Percentiles rank a stretch among this genome's conserved stretches.
phyloP scores from a whole-genome alignment of 2,329 filamentous ascomycete species.

The Fusarium globosum region DNA sequence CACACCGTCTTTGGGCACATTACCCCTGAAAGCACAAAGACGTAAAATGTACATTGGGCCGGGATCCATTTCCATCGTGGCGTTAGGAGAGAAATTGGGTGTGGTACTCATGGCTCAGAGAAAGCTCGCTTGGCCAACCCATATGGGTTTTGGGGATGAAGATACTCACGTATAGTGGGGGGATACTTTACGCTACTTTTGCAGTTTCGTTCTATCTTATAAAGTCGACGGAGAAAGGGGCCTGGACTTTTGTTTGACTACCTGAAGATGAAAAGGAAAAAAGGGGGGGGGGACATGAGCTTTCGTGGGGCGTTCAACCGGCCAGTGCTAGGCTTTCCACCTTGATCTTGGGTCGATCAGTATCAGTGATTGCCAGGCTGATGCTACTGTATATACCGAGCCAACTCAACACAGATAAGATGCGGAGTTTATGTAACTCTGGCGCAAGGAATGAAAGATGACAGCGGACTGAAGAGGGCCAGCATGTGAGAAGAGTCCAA shows the following conservation, averaged over 20 bases:
- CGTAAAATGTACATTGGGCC: constrained; percentile 34
- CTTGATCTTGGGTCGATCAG: constrained; percentile 18
- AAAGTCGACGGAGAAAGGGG: constrained; percentile 2
- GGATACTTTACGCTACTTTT: constrained; percentile 6
- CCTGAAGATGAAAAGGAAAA: constrained; percentile 15
- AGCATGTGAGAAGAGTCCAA: not conserved
- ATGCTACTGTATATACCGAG: constrained; percentile 34
- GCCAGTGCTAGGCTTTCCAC: constrained; percentile 24
- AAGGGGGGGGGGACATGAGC: constrained; percentile 15
- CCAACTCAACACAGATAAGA: constrained; percentile 31
- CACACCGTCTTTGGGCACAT: constrained; percentile 8
- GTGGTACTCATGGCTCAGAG: constrained; percentile 5
- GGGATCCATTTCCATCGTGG: constrained; percentile 34
- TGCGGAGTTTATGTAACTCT: constrained; percentile 21
- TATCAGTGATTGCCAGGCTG: constrained; percentile 7
- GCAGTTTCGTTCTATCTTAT: constrained; percentile 2
- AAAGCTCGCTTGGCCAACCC: constrained; percentile 21
- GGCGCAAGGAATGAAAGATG: constrained; percentile 15
- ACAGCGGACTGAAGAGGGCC: constrained; percentile 1
- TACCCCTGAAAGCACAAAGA: constrained; percentile 2
- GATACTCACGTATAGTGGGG: not conserved
- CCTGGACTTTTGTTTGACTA: constrained; percentile 20
- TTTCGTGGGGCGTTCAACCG: constrained; percentile 43
- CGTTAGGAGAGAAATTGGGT: constrained; percentile 29
- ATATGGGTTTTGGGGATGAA: constrained; percentile 1